Conservation (phyloP, 352 stramenopile species). For the Elongisporangium anandrum region DNA sequence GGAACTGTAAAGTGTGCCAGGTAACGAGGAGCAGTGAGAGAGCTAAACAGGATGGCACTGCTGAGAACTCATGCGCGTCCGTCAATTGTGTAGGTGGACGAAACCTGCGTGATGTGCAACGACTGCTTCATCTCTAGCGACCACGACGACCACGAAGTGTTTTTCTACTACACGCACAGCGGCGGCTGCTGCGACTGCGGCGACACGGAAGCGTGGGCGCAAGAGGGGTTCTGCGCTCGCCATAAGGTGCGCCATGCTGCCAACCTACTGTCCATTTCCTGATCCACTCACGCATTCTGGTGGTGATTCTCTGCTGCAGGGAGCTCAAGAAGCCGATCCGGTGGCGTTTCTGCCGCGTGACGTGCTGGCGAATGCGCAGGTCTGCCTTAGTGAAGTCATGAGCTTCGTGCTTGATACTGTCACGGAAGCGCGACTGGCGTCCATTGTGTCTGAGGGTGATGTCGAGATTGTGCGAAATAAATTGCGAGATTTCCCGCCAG, state of each 20-base stretch:
- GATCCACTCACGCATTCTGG: background rate
- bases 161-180: constrained; percentile 93
- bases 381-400: constrained; percentile 70
- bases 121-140: constrained; percentile 95
- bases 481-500: constrained; percentile 39
- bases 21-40: constrained; percentile 11
- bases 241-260: constrained; percentile 70
- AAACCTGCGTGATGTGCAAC: constrained; percentile 97
- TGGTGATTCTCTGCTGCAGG: constrained; percentile 21
- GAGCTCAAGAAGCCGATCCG: constrained; percentile 70
- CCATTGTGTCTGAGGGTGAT: constrained; percentile 46
- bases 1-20: constrained; percentile 93
- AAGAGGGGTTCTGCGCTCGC: constrained; percentile 91
- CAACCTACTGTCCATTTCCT: no score
- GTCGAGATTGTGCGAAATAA: constrained; percentile 44
- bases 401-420: constrained; percentile 55
- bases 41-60: constrained; percentile 9
- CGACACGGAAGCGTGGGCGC: constrained; percentile 95
- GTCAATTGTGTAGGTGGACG: constrained; percentile 79
- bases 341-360: constrained; percentile 48
- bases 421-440: constrained; percentile 57
- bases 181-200: constrained; percentile 98
- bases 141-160: constrained; percentile 93
- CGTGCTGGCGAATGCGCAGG: constrained; percentile 47
- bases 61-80: constrained; percentile 6